These are phyloP conservation scores for Tricholoma furcatifolium DNA, from an alignment of 768 basidiomycete species.

Conservation along the genomic window DNA sequence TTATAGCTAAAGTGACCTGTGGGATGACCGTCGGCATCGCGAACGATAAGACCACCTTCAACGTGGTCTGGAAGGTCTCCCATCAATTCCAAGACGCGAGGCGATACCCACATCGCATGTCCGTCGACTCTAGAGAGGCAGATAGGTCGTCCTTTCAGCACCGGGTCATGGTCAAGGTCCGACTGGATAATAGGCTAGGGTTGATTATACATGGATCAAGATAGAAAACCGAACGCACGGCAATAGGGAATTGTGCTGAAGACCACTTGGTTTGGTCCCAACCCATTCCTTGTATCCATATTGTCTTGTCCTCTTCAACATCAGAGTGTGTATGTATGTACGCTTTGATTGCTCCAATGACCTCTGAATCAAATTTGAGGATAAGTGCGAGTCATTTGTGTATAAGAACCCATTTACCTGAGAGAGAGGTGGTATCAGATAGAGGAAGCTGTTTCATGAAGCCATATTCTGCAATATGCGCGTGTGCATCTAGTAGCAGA, in stretches of 20 bases:
- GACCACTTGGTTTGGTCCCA: slow-evolving; percentile 93
- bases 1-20: slow-evolving; percentile 46
- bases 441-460: slow-evolving; percentile 67
- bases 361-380: slow-evolving; percentile 39
- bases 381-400: too few species aligned
- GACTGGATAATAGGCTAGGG: slow-evolving; percentile 48
- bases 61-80: slow-evolving; percentile 58
- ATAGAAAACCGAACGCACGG: slow-evolving; percentile 40
- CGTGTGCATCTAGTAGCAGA: slow-evolving; percentile 64
- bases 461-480: slow-evolving; percentile 75
- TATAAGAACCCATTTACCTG: slow-evolving; percentile 39
- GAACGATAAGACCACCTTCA: slow-evolving; percentile 74
- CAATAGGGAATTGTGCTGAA: slow-evolving; percentile 62
- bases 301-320: slow-evolving; percentile 45
- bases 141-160: slow-evolving; percentile 70
- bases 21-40: slow-evolving; percentile 59
- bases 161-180: slow-evolving; percentile 69
- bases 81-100: slow-evolving; percentile 64
- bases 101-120: slow-evolving; percentile 87
- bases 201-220: not conserved
- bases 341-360: slow-evolving; percentile 55
- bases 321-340: slow-evolving; percentile 62
- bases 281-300: slow-evolving; percentile 85
- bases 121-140: slow-evolving; percentile 75
- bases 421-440: slow-evolving; percentile 51